phyloP scores from a whole-genome alignment of 1,139 yeast genomes.

The Scheffersomyces quercinus region DNA sequence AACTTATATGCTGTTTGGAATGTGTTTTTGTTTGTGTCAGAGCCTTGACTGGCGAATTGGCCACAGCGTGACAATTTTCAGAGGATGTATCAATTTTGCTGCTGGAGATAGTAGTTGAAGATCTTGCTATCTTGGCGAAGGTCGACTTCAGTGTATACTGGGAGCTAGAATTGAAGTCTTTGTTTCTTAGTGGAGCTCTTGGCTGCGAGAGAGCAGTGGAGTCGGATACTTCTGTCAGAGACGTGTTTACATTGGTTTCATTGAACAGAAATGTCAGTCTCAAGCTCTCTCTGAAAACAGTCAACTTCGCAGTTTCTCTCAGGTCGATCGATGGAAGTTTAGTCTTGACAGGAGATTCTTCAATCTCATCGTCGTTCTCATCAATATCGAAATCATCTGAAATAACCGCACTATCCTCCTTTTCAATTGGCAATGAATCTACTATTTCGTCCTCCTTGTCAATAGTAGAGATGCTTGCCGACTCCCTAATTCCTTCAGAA shows the following conservation, averaged over 20 bases:
- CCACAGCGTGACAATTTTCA: too few species aligned
- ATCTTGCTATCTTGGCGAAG: too few species aligned
- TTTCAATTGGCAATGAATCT: constrained; percentile 1
- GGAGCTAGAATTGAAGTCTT: background rate
- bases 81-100: too few species aligned
- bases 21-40: too few species aligned
- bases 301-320: background rate
- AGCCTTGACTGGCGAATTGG: too few species aligned
- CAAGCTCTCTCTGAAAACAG: constrained; percentile 10
- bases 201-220: background rate
- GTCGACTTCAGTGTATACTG: background rate
- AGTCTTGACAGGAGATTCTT: constrained; percentile 43
- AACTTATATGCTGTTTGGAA: constrained; percentile 2
- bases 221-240: background rate
- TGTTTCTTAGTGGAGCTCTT: background rate
- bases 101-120: too few species aligned
- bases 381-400: constrained; percentile 18
- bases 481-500: background rate
- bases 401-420: constrained; percentile 1
- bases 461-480: background rate
- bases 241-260: background rate
- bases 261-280: constrained; percentile 29
- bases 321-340: background rate
- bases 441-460: background rate
- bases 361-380: constrained; percentile 42